Conservation (phyloP, 345 rosid species). For the Eucalyptus rudis region DNA sequence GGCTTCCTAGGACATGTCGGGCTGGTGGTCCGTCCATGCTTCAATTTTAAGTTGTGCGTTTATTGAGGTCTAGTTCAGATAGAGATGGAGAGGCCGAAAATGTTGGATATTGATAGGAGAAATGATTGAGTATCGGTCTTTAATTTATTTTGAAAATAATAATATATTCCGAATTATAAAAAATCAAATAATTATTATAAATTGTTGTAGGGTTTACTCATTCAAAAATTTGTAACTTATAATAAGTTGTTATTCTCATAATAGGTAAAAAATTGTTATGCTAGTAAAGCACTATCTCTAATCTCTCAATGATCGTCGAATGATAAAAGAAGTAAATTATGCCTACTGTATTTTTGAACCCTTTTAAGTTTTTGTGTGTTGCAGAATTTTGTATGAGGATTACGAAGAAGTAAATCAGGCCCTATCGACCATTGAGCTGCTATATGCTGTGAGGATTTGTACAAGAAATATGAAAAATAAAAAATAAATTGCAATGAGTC, state of each 20-base stretch:
- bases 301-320: background rate
- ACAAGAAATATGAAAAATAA: background rate
- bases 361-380: background rate
- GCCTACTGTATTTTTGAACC: background rate
- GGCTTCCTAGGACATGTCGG: background rate
- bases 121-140: fast-evolving
- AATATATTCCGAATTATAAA: too few species aligned
- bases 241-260: too few species aligned
- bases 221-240: too few species aligned
- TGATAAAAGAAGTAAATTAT: background rate
- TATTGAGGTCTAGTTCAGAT: too few species aligned
- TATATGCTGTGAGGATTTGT: background rate
- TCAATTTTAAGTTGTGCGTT: too few species aligned
- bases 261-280: too few species aligned
- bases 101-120: background rate
- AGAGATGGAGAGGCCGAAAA: background rate
- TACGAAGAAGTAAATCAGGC: background rate
- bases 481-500: background rate
- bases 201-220: too few species aligned
- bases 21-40: background rate
- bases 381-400: background rate
- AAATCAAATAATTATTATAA: too few species aligned
- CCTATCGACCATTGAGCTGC: background rate
- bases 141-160: too few species aligned
- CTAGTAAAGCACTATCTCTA: background rate